Conservation (phyloP, 176 grass and related monocot species). For the Avena insularis region DNA sequence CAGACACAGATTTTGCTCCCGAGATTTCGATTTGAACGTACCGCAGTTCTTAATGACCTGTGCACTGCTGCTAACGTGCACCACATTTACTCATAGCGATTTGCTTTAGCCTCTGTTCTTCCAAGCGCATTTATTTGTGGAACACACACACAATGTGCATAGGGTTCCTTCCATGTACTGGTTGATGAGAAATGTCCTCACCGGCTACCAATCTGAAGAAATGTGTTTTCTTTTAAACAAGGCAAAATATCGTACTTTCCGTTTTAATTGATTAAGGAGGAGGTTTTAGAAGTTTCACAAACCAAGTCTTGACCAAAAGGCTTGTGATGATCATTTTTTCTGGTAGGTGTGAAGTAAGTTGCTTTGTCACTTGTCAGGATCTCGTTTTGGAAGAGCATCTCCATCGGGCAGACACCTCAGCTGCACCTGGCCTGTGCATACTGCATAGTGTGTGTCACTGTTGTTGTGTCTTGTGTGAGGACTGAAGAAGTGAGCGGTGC, state of each 20-base stretch:
- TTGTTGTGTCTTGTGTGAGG: neutral
- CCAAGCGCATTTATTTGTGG: conserved; percentile 16
- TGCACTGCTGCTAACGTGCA: neutral
- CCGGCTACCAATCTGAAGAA: neutral
- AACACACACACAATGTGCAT: conserved; percentile 40
- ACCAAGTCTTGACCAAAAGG: no score
- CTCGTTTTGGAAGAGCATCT: neutral
- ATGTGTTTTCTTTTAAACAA: no score
- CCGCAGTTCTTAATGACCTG: neutral
- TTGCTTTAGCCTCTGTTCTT: conserved; percentile 2
- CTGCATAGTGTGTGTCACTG: neutral
- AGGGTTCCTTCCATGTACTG: conserved; percentile 54
- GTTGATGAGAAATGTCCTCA: conserved; percentile 30
- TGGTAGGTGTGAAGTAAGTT: no score
- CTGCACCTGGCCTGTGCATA: neutral
- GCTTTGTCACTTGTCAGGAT: no score
- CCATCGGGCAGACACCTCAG: neutral
- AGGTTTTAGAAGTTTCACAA: no score
- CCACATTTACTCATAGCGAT: neutral
- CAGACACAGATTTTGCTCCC: conserved; percentile 18
- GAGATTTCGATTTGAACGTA: conserved; percentile 29
- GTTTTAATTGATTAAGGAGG: no score
- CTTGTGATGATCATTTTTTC: no score
- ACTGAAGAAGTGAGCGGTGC: neutral
- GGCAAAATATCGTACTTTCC: no score